A percentile compares a stretch with the other conserved stretches of the same genome.
phyloP scores from a whole-genome alignment of 2,329 filamentous ascomycete genomes.

The Teratosphaeria gauchensis region DNA sequence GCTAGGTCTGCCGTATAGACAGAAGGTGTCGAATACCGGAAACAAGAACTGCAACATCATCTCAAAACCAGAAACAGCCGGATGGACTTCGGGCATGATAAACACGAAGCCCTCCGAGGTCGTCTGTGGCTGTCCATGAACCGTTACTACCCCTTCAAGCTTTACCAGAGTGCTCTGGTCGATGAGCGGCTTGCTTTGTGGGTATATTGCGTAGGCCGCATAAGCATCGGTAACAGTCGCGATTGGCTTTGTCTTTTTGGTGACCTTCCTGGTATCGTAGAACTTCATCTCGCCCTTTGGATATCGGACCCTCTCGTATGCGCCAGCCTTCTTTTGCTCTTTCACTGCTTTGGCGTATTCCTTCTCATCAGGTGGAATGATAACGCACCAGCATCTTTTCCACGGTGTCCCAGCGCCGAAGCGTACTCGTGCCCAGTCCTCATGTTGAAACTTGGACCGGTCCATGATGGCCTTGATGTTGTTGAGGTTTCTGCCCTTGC shows the following conservation, averaged over 20 bases:
- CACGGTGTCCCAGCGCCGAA: constrained; percentile 95
- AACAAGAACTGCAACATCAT: constrained; percentile 91
- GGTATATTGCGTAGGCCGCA: constrained; percentile 90
- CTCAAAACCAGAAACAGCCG: constrained; percentile 89
- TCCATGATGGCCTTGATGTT: constrained; percentile 87
- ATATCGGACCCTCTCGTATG: constrained; percentile 60
- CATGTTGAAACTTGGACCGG: constrained; percentile 62
- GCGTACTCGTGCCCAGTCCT: constrained; percentile 90
- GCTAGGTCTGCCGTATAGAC: constrained; percentile 78
- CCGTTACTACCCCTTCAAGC: constrained; percentile 80
- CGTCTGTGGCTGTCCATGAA: constrained; percentile 69
- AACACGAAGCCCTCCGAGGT: constrained; percentile 91
- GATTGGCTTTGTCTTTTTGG: constrained; percentile 82
- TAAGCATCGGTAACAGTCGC: constrained; percentile 86
- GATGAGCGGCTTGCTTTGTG: constrained; percentile 84
- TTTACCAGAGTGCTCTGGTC: constrained; percentile 92
- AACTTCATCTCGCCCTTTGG: constrained; percentile 90
- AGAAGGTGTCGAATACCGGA: constrained; percentile 87
- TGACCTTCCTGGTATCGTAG: constrained; percentile 82
- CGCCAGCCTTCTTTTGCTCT: constrained; percentile 67
- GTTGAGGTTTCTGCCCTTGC: constrained; percentile 81
- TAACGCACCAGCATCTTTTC: constrained; percentile 94
- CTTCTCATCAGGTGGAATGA: constrained; percentile 88
- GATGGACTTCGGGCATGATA: constrained; percentile 88
- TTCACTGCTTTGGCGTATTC: constrained; percentile 78